Percentiles rank a stretch among this genome's conserved stretches.
phyloP scores from a whole-genome alignment of 2,329 filamentous ascomycete species.

The Hyphodiscus sp. region DNA sequence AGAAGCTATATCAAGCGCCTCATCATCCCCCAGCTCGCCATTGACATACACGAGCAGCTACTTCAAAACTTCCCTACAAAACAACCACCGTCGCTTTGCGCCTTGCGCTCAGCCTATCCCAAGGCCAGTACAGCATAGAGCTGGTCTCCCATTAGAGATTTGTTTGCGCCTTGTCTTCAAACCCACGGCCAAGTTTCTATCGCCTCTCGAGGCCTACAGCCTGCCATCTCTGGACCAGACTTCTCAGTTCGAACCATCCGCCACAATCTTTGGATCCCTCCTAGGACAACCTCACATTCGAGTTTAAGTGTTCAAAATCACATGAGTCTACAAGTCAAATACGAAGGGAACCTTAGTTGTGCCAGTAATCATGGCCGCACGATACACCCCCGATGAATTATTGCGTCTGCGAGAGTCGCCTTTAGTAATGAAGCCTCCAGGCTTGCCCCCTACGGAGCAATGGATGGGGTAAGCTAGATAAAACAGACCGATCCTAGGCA shows the following conservation, averaged over 20 bases:
- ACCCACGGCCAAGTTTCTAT: neutral
- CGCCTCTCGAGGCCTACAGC: neutral
- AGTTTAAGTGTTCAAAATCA: neutral
- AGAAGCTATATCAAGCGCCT: neutral
- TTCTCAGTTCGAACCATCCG: neutral
- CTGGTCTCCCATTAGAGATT: neutral
- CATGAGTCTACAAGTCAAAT: neutral
- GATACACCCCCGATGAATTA: slow-evolving; percentile 71
- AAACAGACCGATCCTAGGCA: neutral
- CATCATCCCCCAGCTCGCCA: neutral
- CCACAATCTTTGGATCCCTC: neutral
- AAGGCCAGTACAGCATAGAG: slow-evolving; percentile 2
- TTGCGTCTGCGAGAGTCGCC: slow-evolving; percentile 73
- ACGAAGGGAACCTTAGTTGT: neutral
- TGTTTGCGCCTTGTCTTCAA: neutral
- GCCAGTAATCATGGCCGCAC: slow-evolving; percentile 26
- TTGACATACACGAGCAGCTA: neutral
- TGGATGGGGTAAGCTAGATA: slow-evolving; percentile 78
- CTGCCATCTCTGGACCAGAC: neutral
- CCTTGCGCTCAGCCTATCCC: slow-evolving; percentile 17
- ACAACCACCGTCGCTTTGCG: slow-evolving; percentile 12
- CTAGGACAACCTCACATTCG: neutral
- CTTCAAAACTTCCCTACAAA: neutral
- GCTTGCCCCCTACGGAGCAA: slow-evolving; percentile 77
- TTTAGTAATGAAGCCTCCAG: slow-evolving; percentile 71